Evolutionary conservation across 352 stramenopile species (phyloP), one percentile per base, ranked within the genome.

Genomic region (Peronospora farinosa): DNA sequence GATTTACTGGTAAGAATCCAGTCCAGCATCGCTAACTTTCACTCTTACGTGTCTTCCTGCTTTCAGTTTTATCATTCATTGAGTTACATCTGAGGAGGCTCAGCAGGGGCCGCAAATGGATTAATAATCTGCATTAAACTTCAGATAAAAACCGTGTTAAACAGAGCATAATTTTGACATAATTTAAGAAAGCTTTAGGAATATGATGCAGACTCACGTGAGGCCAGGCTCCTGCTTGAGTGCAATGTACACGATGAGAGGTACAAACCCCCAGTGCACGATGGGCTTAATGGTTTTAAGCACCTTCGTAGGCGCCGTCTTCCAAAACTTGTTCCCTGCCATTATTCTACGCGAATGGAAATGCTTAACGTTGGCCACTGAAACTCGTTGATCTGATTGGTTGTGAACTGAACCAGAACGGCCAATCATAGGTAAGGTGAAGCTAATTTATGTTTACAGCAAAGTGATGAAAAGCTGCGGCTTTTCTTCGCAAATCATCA

Each of bases 231-330:
- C 83, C 60, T 89, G 82, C 67, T 82, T 81, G 40, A 94, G 52
- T 30, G 77, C 83, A 40, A 94, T 78, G 62, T 75, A 80, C 51
- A 94, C 52, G 47, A 92, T 72, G 19, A 94, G 72, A 53, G 83
- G 83, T 42, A 94, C 65, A 54, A 90, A 92, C 33, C 73, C 74
- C 46, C 71, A 69, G 74, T 94, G 81, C 59, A 89, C 83, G 52
- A 92, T 74, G 16, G 83, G 80, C 72, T 92, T 92, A 59, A 90
- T 67, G 41, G 73, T 54, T 74, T 90, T 91, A 47, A 93, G 69
- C 40, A 76, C 66, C 70, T 74, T 83, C 36, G 75, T 87, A 44
- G 76, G 79, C 51, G 65, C 79, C 42, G 65, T 84, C 72, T 88
- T 90, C 76, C 76, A 90, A 53, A 88, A 67, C 69, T 80, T 81